Conservation (phyloP, 2,329 filamentous ascomycete species). For the Gremmenia infestans region DNA sequence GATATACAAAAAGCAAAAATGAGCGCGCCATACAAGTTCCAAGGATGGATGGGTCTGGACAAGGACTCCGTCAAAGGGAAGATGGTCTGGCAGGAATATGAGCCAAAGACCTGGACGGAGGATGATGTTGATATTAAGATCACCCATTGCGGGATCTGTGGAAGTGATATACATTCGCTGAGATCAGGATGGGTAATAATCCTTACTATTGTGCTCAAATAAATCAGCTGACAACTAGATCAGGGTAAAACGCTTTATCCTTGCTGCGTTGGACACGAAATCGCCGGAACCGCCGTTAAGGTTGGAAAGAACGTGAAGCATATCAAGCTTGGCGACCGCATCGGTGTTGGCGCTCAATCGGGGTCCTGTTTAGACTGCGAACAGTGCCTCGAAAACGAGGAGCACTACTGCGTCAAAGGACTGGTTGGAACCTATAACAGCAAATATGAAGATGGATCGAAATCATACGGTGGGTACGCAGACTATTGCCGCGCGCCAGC, state of each 20-base stretch:
- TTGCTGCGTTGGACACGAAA: slow-evolving; percentile 46
- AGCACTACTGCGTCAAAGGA: slow-evolving; percentile 19
- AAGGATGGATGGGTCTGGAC: slow-evolving; percentile 35
- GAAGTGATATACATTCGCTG: slow-evolving; percentile 33
- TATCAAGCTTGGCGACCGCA: slow-evolving; percentile 48
- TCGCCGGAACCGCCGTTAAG: slow-evolving; percentile 43
- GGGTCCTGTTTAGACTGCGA: slow-evolving; percentile 46
- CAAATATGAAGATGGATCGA: slow-evolving; percentile 28
- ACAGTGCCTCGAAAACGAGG: slow-evolving; percentile 38
- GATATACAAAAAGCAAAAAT: slow-evolving; percentile 22
- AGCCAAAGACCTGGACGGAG: slow-evolving; percentile 45
- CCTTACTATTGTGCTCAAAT: not conserved
- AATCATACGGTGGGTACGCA: slow-evolving; percentile 49
- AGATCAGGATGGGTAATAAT: slow-evolving; percentile 28
- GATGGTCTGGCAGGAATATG: slow-evolving; percentile 36
- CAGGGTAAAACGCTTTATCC: slow-evolving; percentile 36
- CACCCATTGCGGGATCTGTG: slow-evolving; percentile 48
- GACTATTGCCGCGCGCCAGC: slow-evolving; percentile 46
- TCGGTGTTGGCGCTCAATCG: slow-evolving; percentile 49
- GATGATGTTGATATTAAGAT: slow-evolving; percentile 47
- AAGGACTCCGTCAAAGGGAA: slow-evolving; percentile 30
- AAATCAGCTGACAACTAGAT: not conserved
- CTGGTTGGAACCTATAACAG: slow-evolving; percentile 43
- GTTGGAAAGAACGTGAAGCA: slow-evolving; percentile 39
- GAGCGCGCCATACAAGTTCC: slow-evolving; percentile 32